Evolutionary conservation across 208 protist species (phyloP).

Genomic region (Wallacemonas rigidus): DNA sequence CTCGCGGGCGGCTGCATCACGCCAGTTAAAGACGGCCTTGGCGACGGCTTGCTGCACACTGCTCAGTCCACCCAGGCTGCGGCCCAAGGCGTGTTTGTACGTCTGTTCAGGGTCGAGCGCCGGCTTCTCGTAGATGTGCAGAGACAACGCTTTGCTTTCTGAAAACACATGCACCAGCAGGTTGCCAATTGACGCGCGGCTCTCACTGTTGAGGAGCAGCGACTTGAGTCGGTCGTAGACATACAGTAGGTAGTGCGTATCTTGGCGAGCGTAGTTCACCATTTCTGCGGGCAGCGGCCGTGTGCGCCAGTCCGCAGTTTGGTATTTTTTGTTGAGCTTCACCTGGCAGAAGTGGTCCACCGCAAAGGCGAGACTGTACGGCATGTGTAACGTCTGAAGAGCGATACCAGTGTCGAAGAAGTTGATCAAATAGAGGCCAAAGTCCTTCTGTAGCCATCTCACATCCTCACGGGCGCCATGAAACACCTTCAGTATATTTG

Average conservation of each 20-base stretch:
- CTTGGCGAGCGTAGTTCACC: constrained; percentile 96
- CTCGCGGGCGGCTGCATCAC: constrained; percentile 70
- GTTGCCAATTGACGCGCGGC: constrained; percentile 77
- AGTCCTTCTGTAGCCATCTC: constrained; percentile 98
- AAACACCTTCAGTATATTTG: constrained; percentile 96
- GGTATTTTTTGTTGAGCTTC: constrained; percentile 96
- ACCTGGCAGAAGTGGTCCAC: constrained; percentile 95
- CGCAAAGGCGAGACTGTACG: constrained; percentile 93
- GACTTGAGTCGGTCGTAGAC: constrained; percentile 93
- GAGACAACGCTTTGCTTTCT: constrained; percentile 80
- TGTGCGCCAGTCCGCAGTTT: constrained; percentile 98
- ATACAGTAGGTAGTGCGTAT: constrained; percentile 99
- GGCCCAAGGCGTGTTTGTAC: constrained; percentile 71
- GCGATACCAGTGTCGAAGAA: constrained; percentile 98
- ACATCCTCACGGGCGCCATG: constrained; percentile 97
- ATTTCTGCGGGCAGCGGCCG: constrained; percentile 97
- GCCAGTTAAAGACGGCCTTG: constrained; percentile 83
- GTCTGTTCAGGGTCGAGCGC: constrained; percentile 66
- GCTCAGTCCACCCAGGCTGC: constrained; percentile 72
- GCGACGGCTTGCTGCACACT: constrained; percentile 63
- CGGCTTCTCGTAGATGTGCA: constrained; percentile 94
- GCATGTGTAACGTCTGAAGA: constrained; percentile 92
- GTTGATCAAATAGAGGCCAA: constrained; percentile 98
- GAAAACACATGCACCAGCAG: constrained; percentile 87
- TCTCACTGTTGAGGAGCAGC: constrained; percentile 77